Evolutionary conservation across 148 eudicot genomes (phyloP), one percentile per base, ranked within the genome.

Genomic region (Camellia sinensis): DNA sequence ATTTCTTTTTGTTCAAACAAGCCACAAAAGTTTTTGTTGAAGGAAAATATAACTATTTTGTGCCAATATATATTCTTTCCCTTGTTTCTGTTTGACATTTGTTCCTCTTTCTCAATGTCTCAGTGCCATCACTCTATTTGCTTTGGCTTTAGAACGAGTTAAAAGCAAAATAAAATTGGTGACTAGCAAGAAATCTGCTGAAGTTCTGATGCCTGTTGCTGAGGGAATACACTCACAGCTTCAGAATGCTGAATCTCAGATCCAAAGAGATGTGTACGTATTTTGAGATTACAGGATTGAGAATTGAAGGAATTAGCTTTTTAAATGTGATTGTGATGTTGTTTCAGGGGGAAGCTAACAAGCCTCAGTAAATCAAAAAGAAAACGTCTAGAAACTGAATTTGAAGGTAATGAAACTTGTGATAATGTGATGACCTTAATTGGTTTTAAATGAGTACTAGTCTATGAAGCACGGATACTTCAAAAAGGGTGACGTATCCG

Each of bases 261-360:
- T 96, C 77, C 90, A 91, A 91, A 82, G 78, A 71, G 97, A 93
- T 77, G 78, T 91, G 97, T 92, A 85, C 45, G 98, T 89, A 78
- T 78, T 60, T 40, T 75, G 18, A n/a, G 76, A 71, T 77, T 7
- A 73, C 2, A 71, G 45, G 53, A 66, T 73, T 78, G 57, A 11
- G 4, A 63, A 21, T 73, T 46, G 57, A 62, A 52, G 46, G 52
- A 41, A 29, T 79, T 43, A 40, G 60, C 50, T 79, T 76, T 62
- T 76, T 78, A 75, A 79, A 50, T 79, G 57, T 82, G 75, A 72
- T 73, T 72, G 59, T 76, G 21, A 63, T 78, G 71, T 22, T 84
- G 77, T 86, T 91, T 76, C 93, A 94, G 98, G 85, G 90, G 86
- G 62, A 93, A 91, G 89, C 85, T 93, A 64, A 85, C 89, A 71